Percentiles rank a stretch among this genome's conserved stretches.
Conservation (phyloP, 352 stramenopile species). For the Saprolegnia diclina region DNA sequence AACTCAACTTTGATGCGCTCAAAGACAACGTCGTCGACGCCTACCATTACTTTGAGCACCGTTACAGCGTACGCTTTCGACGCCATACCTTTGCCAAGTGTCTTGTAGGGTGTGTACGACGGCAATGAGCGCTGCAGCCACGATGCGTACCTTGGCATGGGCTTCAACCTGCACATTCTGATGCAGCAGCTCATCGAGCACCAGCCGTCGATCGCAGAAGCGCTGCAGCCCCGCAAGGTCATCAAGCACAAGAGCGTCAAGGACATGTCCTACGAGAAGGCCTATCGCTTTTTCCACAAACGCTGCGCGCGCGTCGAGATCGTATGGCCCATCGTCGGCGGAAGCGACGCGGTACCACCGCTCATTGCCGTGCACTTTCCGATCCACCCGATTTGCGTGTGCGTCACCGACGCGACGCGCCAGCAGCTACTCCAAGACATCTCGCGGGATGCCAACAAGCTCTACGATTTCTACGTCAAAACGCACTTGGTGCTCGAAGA, state of each 20-base stretch:
- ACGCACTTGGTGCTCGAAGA: constrained; percentile 66
- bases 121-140: constrained; percentile 54
- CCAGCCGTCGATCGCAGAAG: constrained; percentile 31
- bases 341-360: constrained; percentile 16
- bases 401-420: constrained; percentile 64
- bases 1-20: constrained; percentile 65
- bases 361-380: constrained; percentile 52
- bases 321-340: constrained; percentile 35
- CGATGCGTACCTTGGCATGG: constrained; percentile 63
- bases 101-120: constrained; percentile 37
- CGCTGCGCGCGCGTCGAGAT: constrained; percentile 63
- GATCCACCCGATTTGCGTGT: constrained; percentile 68
- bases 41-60: constrained; percentile 42
- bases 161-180: constrained; percentile 74
- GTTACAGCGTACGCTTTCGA: constrained; percentile 28
- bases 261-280: constrained; percentile 34
- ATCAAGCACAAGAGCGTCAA: constrained; percentile 19
- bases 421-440: constrained; percentile 65
- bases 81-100: neutral
- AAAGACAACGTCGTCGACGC: constrained; percentile 59
- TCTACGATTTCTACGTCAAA: constrained; percentile 58
- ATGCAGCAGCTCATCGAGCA: constrained; percentile 57
- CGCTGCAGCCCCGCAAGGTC: neutral
- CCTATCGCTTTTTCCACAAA: constrained; percentile 59
- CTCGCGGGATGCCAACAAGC: constrained; percentile 48